Evolutionary conservation across 1,284 basidiomycete species (phyloP), one percentile per base, ranked within the genome.

Genomic region (Sanghuangporus baumii): DNA sequence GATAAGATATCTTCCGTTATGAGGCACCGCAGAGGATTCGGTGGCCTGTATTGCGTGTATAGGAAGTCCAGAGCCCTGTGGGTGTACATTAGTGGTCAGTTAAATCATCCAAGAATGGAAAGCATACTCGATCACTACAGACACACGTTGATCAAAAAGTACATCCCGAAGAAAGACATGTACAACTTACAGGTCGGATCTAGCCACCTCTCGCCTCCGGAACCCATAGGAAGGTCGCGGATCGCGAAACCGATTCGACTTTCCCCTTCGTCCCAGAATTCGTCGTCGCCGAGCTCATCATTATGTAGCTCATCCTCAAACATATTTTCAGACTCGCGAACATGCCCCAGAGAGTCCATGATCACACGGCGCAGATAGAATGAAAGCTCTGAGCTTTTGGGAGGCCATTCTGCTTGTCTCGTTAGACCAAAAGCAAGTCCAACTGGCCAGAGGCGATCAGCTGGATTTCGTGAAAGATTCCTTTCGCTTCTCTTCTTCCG

Each of bases 1-100:
- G 83, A 86, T 41, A 94, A 74, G 41, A 90, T 81, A 1, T 82
- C 78, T 0, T 81, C 75, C 0, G 90, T 85, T 38, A 96, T 86
- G 7, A 95, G 71, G 8, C 86, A 78, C 54, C 86, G 82, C 43
- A 95, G 75, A 0, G 91, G 83, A 23, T 79, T 78, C 1, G 92
- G 91, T 12, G 91, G 86, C 66, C 88, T 88, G 73, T 95, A 96
- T 65, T 92, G 86, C 76, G 95, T 85, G 70, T 91, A 92, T 16
- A 96, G 74, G 69, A 94, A 96, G 73, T 95, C 93, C 46, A 95
- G 74, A 7, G 93, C 91, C 73, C 90, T 89, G 59, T 66, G 65
- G 16, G 7, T 52, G 46, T 63, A 70, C 67, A 59, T 60, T 43
- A 60, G 18, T 2, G 18, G 23, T 46, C 18, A 31, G 41, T 11